These are phyloP conservation scores for Hygrocybe punicea DNA, from an alignment of 768 basidiomycete genomes.

Conservation along the genomic window DNA sequence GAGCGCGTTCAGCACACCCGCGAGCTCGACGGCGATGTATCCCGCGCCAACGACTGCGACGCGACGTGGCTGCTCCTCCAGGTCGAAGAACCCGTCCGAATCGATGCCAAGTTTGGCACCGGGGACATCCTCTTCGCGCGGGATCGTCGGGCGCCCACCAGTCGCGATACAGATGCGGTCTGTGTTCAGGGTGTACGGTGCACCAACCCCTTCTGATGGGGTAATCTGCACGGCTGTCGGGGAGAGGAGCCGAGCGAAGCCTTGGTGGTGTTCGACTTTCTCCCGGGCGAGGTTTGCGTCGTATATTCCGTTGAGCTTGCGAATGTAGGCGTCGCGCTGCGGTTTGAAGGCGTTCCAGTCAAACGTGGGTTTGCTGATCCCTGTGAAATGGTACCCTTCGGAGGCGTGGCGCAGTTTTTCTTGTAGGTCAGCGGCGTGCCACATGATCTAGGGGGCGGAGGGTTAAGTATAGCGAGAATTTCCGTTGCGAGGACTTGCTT, in stretches of 20 bases:
- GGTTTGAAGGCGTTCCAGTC: constrained; percentile 90
- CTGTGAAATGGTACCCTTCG: constrained; percentile 68
- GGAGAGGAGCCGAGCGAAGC: constrained; percentile 70
- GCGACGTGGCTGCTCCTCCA: constrained; percentile 85
- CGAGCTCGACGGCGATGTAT: constrained; percentile 96
- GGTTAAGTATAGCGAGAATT: neutral
- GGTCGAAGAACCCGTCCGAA: constrained; percentile 95
- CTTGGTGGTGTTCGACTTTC: constrained; percentile 81
- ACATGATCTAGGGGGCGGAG: constrained; percentile 99
- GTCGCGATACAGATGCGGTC: constrained; percentile 82
- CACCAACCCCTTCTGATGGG: constrained; percentile 55
- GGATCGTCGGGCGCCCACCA: constrained; percentile 80
- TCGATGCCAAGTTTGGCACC: constrained; percentile 88
- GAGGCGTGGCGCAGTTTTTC: constrained; percentile 79
- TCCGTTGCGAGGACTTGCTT: constrained; percentile 45
- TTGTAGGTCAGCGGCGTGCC: constrained; percentile 88
- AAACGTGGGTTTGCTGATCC: constrained; percentile 59
- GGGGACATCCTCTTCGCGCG: constrained; percentile 74
- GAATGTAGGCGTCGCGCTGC: constrained; percentile 94
- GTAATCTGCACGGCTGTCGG: constrained; percentile 71
- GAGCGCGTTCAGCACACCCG: constrained; percentile 88
- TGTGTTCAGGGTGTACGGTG: constrained; percentile 62
- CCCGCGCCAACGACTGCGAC: constrained; percentile 96
- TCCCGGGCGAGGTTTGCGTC: constrained; percentile 85
- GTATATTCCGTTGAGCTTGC: constrained; percentile 85